phyloP scores from a whole-genome alignment of 2,329 filamentous ascomycete species.

The Stylonectria norvegica region DNA sequence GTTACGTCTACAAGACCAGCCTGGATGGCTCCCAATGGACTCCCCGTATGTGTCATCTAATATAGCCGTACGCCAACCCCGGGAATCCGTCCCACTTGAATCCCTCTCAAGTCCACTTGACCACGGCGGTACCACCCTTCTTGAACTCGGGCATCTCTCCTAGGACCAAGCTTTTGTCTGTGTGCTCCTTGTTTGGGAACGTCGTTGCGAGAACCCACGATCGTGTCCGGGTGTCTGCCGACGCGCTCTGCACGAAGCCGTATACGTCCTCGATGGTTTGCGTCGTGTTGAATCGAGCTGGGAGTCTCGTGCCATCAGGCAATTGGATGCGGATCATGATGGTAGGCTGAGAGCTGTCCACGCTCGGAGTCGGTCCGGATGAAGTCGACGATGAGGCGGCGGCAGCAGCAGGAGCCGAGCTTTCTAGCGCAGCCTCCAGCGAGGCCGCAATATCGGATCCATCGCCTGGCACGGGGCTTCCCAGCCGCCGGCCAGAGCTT shows the following conservation, averaged over 20 bases:
- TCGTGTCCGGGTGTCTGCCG: conserved; percentile 53
- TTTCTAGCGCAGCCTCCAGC: conserved; percentile 8
- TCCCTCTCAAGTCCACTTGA: conserved; percentile 49
- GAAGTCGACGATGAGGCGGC: conserved; percentile 33
- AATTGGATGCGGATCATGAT: conserved; percentile 73
- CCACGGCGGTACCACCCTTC: conserved; percentile 61
- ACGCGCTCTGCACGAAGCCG: conserved; percentile 65
- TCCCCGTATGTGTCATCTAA: not conserved
- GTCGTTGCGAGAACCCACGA: conserved; percentile 75
- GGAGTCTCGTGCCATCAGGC: conserved; percentile 70
- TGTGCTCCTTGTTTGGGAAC: conserved; percentile 78
- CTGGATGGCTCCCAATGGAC: not conserved
- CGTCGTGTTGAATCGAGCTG: conserved; percentile 77
- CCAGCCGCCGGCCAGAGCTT: conserved; percentile 69
- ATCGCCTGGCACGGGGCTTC: conserved; percentile 70
- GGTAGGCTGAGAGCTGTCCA: conserved; percentile 65
- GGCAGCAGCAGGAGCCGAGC: conserved; percentile 17
- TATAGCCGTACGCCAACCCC: conserved; percentile 16
- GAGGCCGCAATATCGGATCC: conserved; percentile 16
- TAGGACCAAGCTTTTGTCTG: conserved; percentile 58
- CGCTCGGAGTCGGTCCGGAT: conserved; percentile 31
- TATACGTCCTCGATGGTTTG: conserved; percentile 78
- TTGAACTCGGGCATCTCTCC: conserved; percentile 63
- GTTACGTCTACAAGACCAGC: conserved; percentile 4
- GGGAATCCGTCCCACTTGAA: too few relatives aligned